Evolutionary conservation across 768 basidiomycete genomes (phyloP).

Genomic region (Boletus insuetus): DNA sequence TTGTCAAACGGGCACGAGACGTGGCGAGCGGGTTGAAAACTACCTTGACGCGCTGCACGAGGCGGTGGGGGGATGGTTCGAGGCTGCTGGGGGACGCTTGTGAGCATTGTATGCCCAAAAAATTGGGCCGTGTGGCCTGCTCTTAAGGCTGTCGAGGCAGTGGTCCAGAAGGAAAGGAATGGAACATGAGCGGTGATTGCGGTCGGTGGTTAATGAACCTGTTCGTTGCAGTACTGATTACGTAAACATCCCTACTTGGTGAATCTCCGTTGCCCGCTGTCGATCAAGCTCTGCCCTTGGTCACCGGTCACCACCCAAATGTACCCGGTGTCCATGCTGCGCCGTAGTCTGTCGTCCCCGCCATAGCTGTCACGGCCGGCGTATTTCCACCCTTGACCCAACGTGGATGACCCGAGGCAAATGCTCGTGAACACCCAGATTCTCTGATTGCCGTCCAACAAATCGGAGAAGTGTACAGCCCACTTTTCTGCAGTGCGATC

Average conservation of each 20-base stretch:
- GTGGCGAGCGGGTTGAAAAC: neutral
- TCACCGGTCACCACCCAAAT: no score
- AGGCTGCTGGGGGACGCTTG: conserved; percentile 19
- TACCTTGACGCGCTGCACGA: conserved; percentile 21
- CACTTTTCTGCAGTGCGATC: neutral
- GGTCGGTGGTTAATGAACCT: conserved; percentile 16
- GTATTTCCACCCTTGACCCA: conserved; percentile 34
- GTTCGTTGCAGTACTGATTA: conserved; percentile 25
- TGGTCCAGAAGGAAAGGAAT: conserved; percentile 18
- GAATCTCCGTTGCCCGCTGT: no score
- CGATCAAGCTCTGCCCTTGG: no score
- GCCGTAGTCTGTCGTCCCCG: neutral
- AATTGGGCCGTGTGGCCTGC: conserved; percentile 24
- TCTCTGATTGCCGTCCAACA: no score
- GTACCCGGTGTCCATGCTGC: neutral
- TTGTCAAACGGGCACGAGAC: conserved; percentile 5
- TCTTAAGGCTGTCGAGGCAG: conserved; percentile 30
- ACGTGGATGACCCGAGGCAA: neutral
- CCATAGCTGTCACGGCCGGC: conserved; percentile 5
- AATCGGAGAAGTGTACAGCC: conserved; percentile 10
- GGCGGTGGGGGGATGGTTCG: conserved; percentile 13
- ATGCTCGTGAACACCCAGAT: neutral
- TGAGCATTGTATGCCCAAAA: conserved; percentile 21
- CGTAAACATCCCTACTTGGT: conserved; percentile 8
- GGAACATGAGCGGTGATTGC: conserved; percentile 23